phyloP scores from a whole-genome alignment of 2,329 filamentous ascomycete species.

The Aureobasidium subglaciale region DNA sequence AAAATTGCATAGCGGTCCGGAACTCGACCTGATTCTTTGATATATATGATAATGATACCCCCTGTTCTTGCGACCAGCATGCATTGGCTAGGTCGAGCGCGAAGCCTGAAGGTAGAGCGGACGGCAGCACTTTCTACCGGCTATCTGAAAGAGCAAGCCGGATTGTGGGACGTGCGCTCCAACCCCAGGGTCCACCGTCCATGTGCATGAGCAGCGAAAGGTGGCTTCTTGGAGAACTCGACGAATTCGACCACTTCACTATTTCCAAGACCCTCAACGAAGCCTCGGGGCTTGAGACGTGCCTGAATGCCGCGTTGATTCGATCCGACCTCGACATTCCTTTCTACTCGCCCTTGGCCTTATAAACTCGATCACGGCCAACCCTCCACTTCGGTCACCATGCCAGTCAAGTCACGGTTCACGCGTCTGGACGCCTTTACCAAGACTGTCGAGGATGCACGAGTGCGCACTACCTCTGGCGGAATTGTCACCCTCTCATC shows the following conservation, averaged over 20 bases:
- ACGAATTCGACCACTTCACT: neutral
- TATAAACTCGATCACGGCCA: neutral
- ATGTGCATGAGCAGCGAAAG: conserved; percentile 5
- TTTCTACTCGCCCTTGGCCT: neutral
- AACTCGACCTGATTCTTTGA: neutral
- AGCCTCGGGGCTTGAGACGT: conserved; percentile 9
- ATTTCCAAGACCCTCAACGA: neutral
- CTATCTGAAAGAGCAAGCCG: conserved; percentile 3
- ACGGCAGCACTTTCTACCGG: neutral
- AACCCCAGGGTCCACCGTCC: neutral
- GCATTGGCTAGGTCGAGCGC: neutral
- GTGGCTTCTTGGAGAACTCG: conserved; percentile 4
- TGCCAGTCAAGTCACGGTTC: conserved; percentile 90
- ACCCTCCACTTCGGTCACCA: conserved; percentile 32
- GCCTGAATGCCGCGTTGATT: conserved; percentile 6
- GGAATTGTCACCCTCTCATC: conserved; percentile 92
- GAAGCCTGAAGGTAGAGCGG: neutral
- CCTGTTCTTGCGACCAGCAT: neutral
- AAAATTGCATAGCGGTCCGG: conserved; percentile 57
- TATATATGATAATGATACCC: conserved; percentile 19
- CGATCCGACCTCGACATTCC: neutral
- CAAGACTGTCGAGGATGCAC: conserved; percentile 97
- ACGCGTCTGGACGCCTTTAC: conserved; percentile 97
- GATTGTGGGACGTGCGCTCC: conserved; percentile 1
- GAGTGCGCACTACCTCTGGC: conserved; percentile 89